phyloP scores from a whole-genome alignment of 768 basidiomycete genomes.

The Suillus alpinus region DNA sequence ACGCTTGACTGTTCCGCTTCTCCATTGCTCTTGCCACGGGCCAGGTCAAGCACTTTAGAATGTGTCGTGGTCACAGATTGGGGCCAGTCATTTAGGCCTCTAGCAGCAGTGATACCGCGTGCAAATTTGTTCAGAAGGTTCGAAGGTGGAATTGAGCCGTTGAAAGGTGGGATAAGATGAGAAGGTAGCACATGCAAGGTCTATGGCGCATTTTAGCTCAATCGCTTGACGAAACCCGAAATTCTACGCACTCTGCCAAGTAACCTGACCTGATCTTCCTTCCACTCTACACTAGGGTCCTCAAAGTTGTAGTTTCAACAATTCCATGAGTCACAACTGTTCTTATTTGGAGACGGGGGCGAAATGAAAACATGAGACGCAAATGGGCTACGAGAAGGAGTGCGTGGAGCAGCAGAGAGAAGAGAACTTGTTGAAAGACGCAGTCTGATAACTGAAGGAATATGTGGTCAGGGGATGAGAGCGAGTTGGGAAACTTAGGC shows the following conservation, averaged over 20 bases:
- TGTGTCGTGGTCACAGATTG: conserved; percentile 82
- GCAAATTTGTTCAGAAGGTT: no score
- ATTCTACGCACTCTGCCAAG: conserved; percentile 53
- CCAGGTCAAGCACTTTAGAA: no score
- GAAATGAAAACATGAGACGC: conserved; percentile 53
- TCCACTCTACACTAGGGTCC: conserved; percentile 70
- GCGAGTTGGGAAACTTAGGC: conserved; percentile 52
- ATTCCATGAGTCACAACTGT: conserved; percentile 72
- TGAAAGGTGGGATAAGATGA: conserved; percentile 85
- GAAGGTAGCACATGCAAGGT: conserved; percentile 81
- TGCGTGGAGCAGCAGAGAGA: conserved; percentile 48
- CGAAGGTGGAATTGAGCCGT: conserved; percentile 78
- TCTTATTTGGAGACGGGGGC: conserved; percentile 41
- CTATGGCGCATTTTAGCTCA: conserved; percentile 32
- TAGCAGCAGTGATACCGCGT: conserved; percentile 69
- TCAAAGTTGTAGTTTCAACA: conserved; percentile 60
- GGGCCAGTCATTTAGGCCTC: conserved; percentile 77
- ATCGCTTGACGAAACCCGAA: neutral
- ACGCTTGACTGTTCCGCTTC: no score
- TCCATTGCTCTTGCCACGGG: no score
- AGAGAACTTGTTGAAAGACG: conserved; percentile 25
- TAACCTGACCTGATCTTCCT: conserved; percentile 65
- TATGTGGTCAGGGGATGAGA: conserved; percentile 56
- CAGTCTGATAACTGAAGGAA: conserved; percentile 41
- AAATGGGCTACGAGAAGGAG: conserved; percentile 56